phyloP scores from a whole-genome alignment of 2,329 filamentous ascomycete species.

The Cordyceps farinosa region DNA sequence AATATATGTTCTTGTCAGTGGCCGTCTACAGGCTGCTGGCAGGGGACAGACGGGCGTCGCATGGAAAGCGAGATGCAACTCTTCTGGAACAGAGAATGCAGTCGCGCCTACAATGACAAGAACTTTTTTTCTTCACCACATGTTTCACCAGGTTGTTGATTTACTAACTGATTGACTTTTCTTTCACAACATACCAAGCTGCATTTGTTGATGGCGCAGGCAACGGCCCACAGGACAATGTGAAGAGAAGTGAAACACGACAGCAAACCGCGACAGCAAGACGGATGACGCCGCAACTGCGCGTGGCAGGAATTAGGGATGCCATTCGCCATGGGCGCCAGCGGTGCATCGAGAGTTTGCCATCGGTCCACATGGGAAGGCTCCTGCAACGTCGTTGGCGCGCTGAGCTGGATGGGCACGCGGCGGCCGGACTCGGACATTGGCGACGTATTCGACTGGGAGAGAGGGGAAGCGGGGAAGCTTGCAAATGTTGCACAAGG shows the following conservation, averaged over 20 bases:
- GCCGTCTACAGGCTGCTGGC: not conserved
- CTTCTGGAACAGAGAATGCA: not conserved
- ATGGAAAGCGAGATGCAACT: conserved; percentile 2
- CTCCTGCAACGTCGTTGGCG: conserved; percentile 15
- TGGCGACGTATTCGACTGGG: not conserved
- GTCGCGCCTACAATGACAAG: conserved; percentile 6
- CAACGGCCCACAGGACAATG: not conserved
- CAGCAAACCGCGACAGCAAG: not conserved
- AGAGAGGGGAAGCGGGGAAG: not conserved
- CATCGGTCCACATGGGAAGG: conserved; percentile 15
- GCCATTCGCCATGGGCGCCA: conserved; percentile 2
- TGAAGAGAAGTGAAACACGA: not conserved
- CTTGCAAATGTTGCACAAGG: not conserved
- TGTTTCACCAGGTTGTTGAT: not conserved
- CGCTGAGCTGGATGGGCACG: not conserved
- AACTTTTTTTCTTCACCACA: not conserved
- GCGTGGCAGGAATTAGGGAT: not conserved
- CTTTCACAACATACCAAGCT: not conserved
- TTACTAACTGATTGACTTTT: not conserved
- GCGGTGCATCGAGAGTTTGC: conserved; percentile 6
- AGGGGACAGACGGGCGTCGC: not conserved
- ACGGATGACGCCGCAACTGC: not conserved
- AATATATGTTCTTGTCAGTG: not conserved
- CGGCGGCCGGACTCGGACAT: conserved; percentile 8
- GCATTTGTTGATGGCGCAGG: not conserved